Percentiles rank a stretch among this genome's conserved stretches.
These are phyloP conservation scores for Paecilomyces niveus DNA, from an alignment of 2,329 filamentous ascomycete genomes.

Conservation along the genomic window DNA sequence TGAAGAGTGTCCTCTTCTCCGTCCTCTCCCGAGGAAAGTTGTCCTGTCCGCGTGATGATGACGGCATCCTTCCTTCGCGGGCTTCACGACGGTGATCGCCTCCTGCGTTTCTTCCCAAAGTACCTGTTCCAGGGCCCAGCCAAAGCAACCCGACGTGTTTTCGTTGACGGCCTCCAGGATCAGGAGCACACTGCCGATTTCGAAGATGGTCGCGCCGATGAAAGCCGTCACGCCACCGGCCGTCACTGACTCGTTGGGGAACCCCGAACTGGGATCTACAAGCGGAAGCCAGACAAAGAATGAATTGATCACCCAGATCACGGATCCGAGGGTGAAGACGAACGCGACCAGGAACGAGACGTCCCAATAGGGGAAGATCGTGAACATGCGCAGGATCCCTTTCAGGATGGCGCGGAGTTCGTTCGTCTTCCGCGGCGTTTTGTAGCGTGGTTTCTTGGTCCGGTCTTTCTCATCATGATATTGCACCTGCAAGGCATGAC, in stretches of 20 bases:
- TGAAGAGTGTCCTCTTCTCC: not conserved
- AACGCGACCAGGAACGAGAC: constrained; percentile 50
- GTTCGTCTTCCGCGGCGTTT: constrained; percentile 27
- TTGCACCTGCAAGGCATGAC: constrained; percentile 34
- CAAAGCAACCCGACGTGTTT: constrained; percentile 58
- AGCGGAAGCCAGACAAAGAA: constrained; percentile 60
- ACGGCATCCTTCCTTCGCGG: constrained; percentile 19
- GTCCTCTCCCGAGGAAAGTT: constrained; percentile 30
- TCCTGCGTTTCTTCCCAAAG: constrained; percentile 22
- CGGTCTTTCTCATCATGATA: constrained; percentile 9
- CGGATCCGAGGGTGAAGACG: constrained; percentile 48
- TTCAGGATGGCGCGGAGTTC: constrained; percentile 21
- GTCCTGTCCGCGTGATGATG: constrained; percentile 37
- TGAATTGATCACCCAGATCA: constrained; percentile 53
- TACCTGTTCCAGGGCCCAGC: constrained; percentile 56
- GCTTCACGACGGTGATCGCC: constrained; percentile 9
- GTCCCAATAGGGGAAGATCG: constrained; percentile 49
- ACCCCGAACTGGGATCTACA: constrained; percentile 45
- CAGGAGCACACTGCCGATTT: constrained; percentile 55
- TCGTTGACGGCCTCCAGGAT: constrained; percentile 64
- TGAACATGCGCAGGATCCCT: constrained; percentile 44
- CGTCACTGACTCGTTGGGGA: constrained; percentile 45
- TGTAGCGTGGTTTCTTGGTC: constrained; percentile 12
- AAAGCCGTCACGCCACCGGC: constrained; percentile 58
- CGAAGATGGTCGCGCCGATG: constrained; percentile 62